Evolutionary conservation across 768 basidiomycete genomes (phyloP), one percentile per base, ranked within the genome.

Genomic region (Coprinopsis sp.): DNA sequence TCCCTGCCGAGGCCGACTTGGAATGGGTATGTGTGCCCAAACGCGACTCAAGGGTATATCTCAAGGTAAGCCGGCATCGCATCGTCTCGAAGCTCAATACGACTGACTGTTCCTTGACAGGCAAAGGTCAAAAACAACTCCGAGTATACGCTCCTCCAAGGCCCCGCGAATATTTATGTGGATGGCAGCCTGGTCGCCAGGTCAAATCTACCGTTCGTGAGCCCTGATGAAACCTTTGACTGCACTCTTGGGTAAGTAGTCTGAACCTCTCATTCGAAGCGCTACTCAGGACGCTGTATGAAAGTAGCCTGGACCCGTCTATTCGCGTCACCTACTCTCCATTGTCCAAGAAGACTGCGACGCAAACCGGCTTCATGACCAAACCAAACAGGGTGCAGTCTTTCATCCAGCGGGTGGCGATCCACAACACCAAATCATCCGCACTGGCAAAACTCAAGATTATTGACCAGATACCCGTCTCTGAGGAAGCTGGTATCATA

Each of bases 151-250:
- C 56, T 82, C 2, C 63, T 82, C 6, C 52, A 62, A 0, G 80
- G 80, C 0, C 50, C 55, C 0, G 71, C 74, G 0, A 76, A 68
- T 49, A 68, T 80, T 0, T 81, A 78, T 54, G 65, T 81, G 25
- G 75, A 82, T 55, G 76, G 76, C 30, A 73, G 71, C 46, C 80
- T 77, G 54, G 75, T 81, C 11, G 66, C 79, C 7, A 69, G 66
- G 47, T 73, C 75, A 0, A 45, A 60, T 2, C 61, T 81, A 10
- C 65, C 67, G 1, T 51, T 62, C 7, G 68, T 74, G 10, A 70
- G 68, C 34, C 69, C 71, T 11, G 58, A 68, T 33, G 72, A 74
- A 49, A 69, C 53, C 25, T 74, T 75, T 47, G 66, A 69, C 28
- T 74, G 70, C 54, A 62, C 70, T 3, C 65, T 75, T 14, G 73